Evolutionary conservation across 495 filamentous ascomycete species (phyloP), one percentile per base, ranked within the genome.

Genomic region (Podospora fimiseda): DNA sequence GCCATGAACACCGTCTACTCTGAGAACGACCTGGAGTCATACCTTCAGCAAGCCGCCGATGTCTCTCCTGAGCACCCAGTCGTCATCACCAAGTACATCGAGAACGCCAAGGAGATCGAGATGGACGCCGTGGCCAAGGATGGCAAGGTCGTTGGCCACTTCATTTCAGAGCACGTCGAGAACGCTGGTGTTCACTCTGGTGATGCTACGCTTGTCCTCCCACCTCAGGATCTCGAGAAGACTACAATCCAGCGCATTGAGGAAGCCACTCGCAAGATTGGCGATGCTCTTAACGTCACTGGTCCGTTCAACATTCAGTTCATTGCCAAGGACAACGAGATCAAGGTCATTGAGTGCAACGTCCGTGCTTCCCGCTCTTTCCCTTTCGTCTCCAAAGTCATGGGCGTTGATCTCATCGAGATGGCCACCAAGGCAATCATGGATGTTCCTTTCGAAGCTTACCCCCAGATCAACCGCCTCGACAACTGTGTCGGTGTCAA

Each of bases 311-410:
- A 98, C 72, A 98, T 98, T 55, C 93, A 98, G 69, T 98, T 98
- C 73, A 98, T 98, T 60, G 93, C 93, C 48, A 98, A 98, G 75
- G 90, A 97, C 69, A 96, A 97, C 64, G 93, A 96, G 60, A 97
- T 98, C 73, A 98, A 97, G 77, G 93, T 98, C 56, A 98, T 98
- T 56, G 93, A 98, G 72, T 98, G 93, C 72, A 98, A 98, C 63
- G 93, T 97, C 39, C 83, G 93, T 47, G 93, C 93, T 16, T 96
- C 93, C 40, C 81, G 93, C 45, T 96, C 92, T 1, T 97, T 97
- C 76, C 93, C 93, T 23, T 98, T 98, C 68, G 90, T 97, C 18
- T 96, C 92, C 27, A 98, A 98, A 76, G 89, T 95, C 58, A 96
- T 96, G 92, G 92, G 92, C 38, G 87, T 96, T 39, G 92, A 98